Percentiles rank a stretch among this genome's conserved stretches.
These are phyloP conservation scores for Calonectria henricotiae DNA, from an alignment of 2,329 filamentous ascomycete genomes.

Conservation along the genomic window DNA sequence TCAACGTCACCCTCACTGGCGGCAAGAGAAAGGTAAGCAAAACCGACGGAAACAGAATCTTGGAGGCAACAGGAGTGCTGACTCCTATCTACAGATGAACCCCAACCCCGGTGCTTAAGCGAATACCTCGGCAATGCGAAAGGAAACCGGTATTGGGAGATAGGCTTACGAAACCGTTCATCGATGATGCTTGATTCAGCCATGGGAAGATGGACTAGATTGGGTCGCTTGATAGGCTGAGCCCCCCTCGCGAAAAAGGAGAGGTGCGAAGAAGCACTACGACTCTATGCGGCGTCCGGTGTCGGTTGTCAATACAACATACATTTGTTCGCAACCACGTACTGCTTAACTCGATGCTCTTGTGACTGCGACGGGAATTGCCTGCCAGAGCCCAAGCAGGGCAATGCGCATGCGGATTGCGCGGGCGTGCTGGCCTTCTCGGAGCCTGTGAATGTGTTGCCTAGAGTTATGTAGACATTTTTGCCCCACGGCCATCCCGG, in stretches of 20 bases:
- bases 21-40: slow-evolving; percentile 94
- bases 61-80: slow-evolving; percentile 42
- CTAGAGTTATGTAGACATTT: slow-evolving; percentile 32
- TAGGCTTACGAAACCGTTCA: slow-evolving; percentile 56
- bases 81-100: slow-evolving; percentile 79
- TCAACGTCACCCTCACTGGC: slow-evolving; percentile 97
- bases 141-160: slow-evolving; percentile 52
- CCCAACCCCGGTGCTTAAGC: slow-evolving; percentile 83
- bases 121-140: slow-evolving; percentile 43
- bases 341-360: slow-evolving; percentile 22
- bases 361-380: slow-evolving; percentile 1
- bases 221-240: slow-evolving; percentile 59
- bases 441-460: slow-evolving; percentile 41
- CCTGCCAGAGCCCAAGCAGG: background rate
- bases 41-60: background rate
- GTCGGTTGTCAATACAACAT: slow-evolving; percentile 62
- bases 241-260: slow-evolving; percentile 53
- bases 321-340: slow-evolving; percentile 54
- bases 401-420: background rate
- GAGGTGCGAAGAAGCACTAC: slow-evolving; percentile 59
- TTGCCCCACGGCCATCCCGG: slow-evolving; percentile 32
- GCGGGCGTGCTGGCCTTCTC: background rate
- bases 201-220: slow-evolving; percentile 58
- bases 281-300: slow-evolving; percentile 61
- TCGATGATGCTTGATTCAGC: slow-evolving; percentile 55